A percentile compares a stretch with the other conserved stretches of the same genome.
These are phyloP conservation scores for Tuber indicum DNA, from an alignment of 495 filamentous ascomycete genomes.

Conservation along the genomic window DNA sequence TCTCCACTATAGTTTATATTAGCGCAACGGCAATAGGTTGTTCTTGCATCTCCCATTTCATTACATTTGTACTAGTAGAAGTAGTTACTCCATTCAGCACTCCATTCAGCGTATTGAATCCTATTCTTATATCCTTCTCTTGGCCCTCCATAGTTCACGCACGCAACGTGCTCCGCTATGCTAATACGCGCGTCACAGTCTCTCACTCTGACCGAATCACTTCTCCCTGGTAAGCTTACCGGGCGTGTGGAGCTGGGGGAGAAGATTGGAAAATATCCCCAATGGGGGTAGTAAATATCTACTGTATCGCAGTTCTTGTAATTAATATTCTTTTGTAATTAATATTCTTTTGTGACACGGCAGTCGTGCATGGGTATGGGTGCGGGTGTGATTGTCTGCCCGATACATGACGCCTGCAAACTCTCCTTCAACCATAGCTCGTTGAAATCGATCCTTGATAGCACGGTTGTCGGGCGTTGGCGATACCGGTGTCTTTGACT, in stretches of 20 bases:
- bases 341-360: neutral
- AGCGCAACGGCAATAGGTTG: neutral
- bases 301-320: too few species aligned
- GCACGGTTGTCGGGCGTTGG: too few species aligned
- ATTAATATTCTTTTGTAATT: neutral
- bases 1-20: neutral
- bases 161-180: neutral
- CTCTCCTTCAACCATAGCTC: too few species aligned
- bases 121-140: neutral
- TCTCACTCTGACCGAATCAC: neutral
- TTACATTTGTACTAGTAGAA: neutral
- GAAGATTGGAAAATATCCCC: neutral
- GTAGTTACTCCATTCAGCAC: neutral
- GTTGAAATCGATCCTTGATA: too few species aligned
- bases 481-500: too few species aligned
- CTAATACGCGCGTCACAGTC: neutral
- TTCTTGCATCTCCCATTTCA: neutral
- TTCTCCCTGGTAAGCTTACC: neutral
- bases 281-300: neutral
- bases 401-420: too few species aligned
- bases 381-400: neutral
- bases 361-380: neutral
- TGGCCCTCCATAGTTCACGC: neutral
- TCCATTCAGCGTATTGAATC: neutral
- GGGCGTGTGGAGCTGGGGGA: neutral